Evolutionary conservation across 805 yeast genomes (phyloP), one percentile per base, ranked within the genome.

Genomic region (Ogataea chonburiensis): DNA sequence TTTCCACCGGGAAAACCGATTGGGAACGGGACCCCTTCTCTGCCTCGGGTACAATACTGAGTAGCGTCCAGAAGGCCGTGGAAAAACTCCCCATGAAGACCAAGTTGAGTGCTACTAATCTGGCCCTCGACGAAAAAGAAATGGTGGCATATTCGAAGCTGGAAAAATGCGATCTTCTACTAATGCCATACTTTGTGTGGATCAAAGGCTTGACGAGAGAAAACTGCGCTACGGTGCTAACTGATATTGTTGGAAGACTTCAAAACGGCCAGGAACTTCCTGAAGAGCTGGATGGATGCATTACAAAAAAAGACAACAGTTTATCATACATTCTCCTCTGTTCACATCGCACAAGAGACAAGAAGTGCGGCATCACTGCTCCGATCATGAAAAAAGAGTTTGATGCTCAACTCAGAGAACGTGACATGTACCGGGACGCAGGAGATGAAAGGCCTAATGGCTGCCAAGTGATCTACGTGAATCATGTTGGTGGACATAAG

Each of bases 401-500:
- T 58, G 94, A 87, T 29, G 56, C 71, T 7, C 75, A 82, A 47
- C 66, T 91, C 27, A 68, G 94, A 40, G 86, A 85, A 4, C 66
- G 73, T 22, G 94, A 79, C 3, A 64, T 85, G 12, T 75, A 77
- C 48, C 71, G 98, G 52, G 97, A 91, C 58, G 58, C 64, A 19
- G 81, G 84, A 9, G 97, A 89, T 58, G 71, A 68, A 31, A 71
- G 88, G 37, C 78, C 85, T 0, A 79, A 71, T 20, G 98, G 97
- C 5, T 86, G 82, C 1, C 64, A 67, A 5, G 86, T 88, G 2
- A 67, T 73, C 2, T 88, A 59, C 49, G 73, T 84, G 19, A 88
- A 86, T 53, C 98, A 91, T 59, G 84, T 91, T 17, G 98, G 98
- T 5, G 98, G 98, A 5, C 98, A 91, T 63, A 93, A 93, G 60